These are phyloP conservation scores for Tricholoma sp. DNA, from an alignment of 768 basidiomycete species.

Conservation along the genomic window DNA sequence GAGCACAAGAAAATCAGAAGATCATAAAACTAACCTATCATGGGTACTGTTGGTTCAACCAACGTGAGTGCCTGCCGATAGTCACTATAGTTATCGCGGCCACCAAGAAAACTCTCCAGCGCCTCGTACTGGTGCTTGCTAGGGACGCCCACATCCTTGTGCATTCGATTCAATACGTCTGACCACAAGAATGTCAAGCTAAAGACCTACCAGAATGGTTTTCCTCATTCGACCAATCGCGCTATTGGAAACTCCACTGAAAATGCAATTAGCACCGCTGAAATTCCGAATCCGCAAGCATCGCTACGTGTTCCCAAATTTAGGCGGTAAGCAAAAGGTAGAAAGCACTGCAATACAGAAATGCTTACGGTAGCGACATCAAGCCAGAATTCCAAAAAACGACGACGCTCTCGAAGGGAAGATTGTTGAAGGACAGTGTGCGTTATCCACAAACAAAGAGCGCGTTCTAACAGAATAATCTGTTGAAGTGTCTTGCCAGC, in stretches of 20 bases:
- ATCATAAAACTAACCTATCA: slow-evolving; percentile 20
- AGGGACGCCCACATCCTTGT: slow-evolving; percentile 16
- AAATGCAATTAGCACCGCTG: slow-evolving; percentile 35
- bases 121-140: slow-evolving; percentile 25
- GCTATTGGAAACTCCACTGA: slow-evolving; percentile 34
- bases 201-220: slow-evolving; percentile 27
- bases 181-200: neutral
- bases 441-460: slow-evolving; percentile 37
- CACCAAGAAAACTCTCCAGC: slow-evolving; percentile 25
- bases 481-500: slow-evolving; percentile 20
- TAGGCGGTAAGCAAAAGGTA: slow-evolving; percentile 2
- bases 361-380: slow-evolving; percentile 37
- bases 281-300: slow-evolving; percentile 44
- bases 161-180: neutral
- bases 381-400: slow-evolving; percentile 37
- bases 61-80: slow-evolving; percentile 23
- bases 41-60: slow-evolving; percentile 27
- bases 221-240: slow-evolving; percentile 31
- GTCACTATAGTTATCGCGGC: slow-evolving; percentile 18
- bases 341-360: neutral
- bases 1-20: neutral
- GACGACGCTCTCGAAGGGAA: slow-evolving; percentile 17
- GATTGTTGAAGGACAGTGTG: slow-evolving; percentile 22
- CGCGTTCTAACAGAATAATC: slow-evolving; percentile 30
- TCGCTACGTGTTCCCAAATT: slow-evolving; percentile 29